phyloP scores from a whole-genome alignment of 768 basidiomycete species.

The Wakefieldia striispora region DNA sequence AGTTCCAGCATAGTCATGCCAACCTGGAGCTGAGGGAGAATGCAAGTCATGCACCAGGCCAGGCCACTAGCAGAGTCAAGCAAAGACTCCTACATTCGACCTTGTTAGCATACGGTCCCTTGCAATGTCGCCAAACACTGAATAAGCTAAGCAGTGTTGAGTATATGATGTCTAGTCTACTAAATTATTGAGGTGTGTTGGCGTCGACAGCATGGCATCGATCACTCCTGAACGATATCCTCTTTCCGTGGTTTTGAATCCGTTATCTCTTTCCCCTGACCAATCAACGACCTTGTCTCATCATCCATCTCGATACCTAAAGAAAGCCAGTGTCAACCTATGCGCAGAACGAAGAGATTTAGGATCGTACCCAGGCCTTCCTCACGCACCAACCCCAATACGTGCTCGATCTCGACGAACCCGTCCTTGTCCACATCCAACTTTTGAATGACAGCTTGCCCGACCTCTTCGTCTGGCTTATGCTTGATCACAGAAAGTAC shows the following conservation, averaged over 20 bases:
- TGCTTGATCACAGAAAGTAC: slow-evolving; percentile 94
- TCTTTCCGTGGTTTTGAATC: slow-evolving; percentile 86
- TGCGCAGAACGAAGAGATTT: neutral
- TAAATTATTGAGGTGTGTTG: slow-evolving; percentile 1
- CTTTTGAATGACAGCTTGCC: slow-evolving; percentile 85
- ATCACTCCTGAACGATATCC: slow-evolving; percentile 83
- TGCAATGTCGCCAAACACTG: no score
- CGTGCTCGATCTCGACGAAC: slow-evolving; percentile 93
- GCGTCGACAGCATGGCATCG: slow-evolving; percentile 15
- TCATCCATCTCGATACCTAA: slow-evolving; percentile 82
- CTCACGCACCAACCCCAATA: slow-evolving; percentile 83
- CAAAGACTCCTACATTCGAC: no score
- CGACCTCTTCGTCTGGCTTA: slow-evolving; percentile 85
- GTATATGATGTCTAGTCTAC: slow-evolving; percentile 10
- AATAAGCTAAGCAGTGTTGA: neutral
- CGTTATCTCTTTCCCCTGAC: slow-evolving; percentile 80
- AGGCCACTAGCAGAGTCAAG: no score
- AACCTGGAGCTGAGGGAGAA: no score
- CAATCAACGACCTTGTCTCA: slow-evolving; percentile 77
- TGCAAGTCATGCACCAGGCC: no score
- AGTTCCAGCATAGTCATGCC: no score
- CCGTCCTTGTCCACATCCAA: slow-evolving; percentile 96
- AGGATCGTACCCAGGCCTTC: slow-evolving; percentile 81
- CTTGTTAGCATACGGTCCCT: no score
- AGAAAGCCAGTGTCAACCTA: neutral